Evolutionary conservation across 2,329 filamentous ascomycete species (phyloP), one percentile per base, ranked within the genome.

Genomic region (Ophiosphaerella korrae): DNA sequence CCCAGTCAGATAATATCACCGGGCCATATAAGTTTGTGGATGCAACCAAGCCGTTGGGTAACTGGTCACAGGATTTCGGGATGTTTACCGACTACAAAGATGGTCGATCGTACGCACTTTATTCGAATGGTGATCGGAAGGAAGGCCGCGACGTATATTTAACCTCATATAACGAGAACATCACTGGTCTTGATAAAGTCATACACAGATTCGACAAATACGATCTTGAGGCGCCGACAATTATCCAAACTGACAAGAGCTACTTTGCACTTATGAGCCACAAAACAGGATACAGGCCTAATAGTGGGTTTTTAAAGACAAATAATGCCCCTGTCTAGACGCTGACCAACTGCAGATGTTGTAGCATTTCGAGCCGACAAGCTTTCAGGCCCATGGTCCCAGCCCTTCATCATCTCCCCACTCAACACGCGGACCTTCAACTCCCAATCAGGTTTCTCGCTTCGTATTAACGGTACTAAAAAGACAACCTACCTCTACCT

Each of bases 61-160:
- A 85, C 64, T 85, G 83, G 83, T 84, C 81, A 0, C 83, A 86
- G 55, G 83, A 86, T 48, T 86, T 84, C 39, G 83, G 83, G 8
- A 73, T 84, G 18, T 85, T 86, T 54, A 82, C 80, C 3, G 83
- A 86, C 58, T 82, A 82, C 67, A 84, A 84, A 50, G 77, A 83
- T 36, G 81, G 82, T 9, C 75, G 76, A 0, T 78, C 80, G 0
- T 85, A 85, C 52, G 77, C 82, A 0, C 71, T 85, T 1, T 85
- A 85, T 68, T 84, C 82, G 1, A 86, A 85, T 39, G 83, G 83
- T 1, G 83, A 86, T 53, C 71, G 77, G 0, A 70, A 64, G 2
- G 75, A 84, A 48, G 83, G 79, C 1, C 77, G 83, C 1, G 83
- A 86, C 50, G 79, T 84, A 0, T 86, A 85, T 49, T 53, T 86